Percentiles rank a stretch among this genome's conserved stretches.
phyloP scores from a whole-genome alignment of 345 rosid genomes.

The Physaria fendleri region DNA sequence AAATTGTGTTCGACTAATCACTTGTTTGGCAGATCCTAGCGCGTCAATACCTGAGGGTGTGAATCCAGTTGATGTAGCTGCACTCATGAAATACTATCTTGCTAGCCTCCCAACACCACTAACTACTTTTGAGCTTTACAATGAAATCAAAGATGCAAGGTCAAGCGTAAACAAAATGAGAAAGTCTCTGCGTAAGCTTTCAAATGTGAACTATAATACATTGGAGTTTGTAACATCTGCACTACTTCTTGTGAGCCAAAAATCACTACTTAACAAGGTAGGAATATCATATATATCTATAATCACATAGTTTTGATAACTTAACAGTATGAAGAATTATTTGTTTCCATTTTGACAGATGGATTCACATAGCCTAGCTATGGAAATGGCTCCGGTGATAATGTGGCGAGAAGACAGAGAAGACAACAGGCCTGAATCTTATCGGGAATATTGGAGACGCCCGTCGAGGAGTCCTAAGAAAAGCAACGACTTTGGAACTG shows the following conservation, averaged over 20 bases:
- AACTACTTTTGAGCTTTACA: conserved; percentile 71
- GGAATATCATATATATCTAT: conserved; percentile 8
- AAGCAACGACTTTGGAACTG: conserved; percentile 38
- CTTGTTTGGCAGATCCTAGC: conserved; percentile 47
- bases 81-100: conserved; percentile 69
- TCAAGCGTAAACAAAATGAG: conserved; percentile 61
- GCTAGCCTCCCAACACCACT: conserved; percentile 93
- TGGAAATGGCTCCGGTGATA: conserved; percentile 83
- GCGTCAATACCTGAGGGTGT: conserved; percentile 72
- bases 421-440: conserved; percentile 55
- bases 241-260: conserved; percentile 75
- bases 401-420: conserved; percentile 79
- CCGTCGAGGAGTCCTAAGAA: conserved; percentile 46
- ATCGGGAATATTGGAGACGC: conserved; percentile 64
- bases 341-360: conserved; percentile 41
- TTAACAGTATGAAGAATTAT: too few species aligned
- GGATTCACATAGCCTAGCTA: conserved; percentile 83
- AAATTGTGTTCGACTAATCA: neutral
- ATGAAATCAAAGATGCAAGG: conserved; percentile 66
- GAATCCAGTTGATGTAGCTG: conserved; percentile 68
- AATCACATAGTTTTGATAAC: too few species aligned
- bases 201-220: conserved; percentile 78
- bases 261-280: conserved; percentile 79
- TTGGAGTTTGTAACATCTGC: conserved; percentile 79
- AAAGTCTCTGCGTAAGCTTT: conserved; percentile 72